A percentile compares a stretch with the other conserved stretches of the same genome.
phyloP scores from a whole-genome alignment of 768 basidiomycete species.

The Agrocybe praecox region DNA sequence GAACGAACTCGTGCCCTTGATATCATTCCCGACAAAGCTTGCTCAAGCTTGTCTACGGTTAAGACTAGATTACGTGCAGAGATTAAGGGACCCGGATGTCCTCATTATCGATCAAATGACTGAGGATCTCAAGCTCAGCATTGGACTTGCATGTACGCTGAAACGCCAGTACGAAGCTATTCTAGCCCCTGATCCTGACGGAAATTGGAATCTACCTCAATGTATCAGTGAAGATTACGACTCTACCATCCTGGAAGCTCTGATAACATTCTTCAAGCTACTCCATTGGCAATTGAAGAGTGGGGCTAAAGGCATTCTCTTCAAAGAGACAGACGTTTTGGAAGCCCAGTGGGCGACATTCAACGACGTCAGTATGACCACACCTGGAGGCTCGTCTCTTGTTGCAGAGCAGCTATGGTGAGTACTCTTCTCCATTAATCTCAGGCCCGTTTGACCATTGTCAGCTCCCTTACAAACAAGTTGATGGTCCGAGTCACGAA shows the following conservation, averaged over 20 bases:
- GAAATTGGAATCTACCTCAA: constrained; percentile 86
- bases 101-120: constrained; percentile 94
- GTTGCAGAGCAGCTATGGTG: constrained; percentile 97
- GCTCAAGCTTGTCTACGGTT: constrained; percentile 90
- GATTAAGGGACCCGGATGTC: constrained; percentile 84
- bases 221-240: constrained; percentile 94
- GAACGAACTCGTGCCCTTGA: constrained; percentile 84
- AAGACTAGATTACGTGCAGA: constrained; percentile 86
- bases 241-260: constrained; percentile 80
- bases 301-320: constrained; percentile 88
- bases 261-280: constrained; percentile 89
- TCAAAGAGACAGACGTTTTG: constrained; percentile 98
- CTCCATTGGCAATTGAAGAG: constrained; percentile 97
- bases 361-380: constrained; percentile 87
- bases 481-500: constrained; percentile 91
- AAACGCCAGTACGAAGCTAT: constrained; percentile 95
- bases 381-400: constrained; percentile 82
- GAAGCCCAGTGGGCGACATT: constrained; percentile 97
- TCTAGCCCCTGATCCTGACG: constrained; percentile 80
- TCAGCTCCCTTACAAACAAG: constrained; percentile 88
- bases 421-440: constrained; percentile 22
- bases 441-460: not conserved
- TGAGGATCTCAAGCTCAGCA: constrained; percentile 88
- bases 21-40: constrained; percentile 95
- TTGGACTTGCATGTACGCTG: constrained; percentile 92